These are phyloP conservation scores for Cladosporium sp. DNA, from an alignment of 2,329 filamentous ascomycete species.

Conservation along the genomic window DNA sequence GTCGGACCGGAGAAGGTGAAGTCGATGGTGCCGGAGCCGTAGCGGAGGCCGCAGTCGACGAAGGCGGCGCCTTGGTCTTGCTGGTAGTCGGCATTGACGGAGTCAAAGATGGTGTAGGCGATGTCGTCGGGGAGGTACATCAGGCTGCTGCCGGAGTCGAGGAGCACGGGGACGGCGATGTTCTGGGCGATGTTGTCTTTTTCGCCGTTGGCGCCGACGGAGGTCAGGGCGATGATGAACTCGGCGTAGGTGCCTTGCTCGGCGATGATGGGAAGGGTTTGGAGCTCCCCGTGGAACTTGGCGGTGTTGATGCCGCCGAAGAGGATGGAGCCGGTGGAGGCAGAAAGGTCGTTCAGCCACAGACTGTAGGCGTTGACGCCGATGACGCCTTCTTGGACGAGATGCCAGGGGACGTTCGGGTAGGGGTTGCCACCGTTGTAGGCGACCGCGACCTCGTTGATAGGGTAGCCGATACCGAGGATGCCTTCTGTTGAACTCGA, in stretches of 20 bases:
- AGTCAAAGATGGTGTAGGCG: constrained; percentile 38
- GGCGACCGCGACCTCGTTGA: constrained; percentile 70
- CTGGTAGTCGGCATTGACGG: constrained; percentile 38
- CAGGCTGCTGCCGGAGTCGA: constrained; percentile 71
- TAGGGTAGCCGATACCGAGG: constrained; percentile 73
- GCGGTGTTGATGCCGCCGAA: constrained; percentile 76
- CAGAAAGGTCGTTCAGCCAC: constrained; percentile 54
- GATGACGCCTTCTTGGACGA: constrained; percentile 58
- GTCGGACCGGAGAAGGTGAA: constrained; percentile 52
- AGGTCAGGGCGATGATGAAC: constrained; percentile 47
- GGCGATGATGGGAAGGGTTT: constrained; percentile 52
- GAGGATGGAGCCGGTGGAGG: constrained; percentile 63
- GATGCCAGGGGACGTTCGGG: constrained; percentile 57
- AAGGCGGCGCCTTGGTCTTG: constrained; percentile 40
- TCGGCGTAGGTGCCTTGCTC: constrained; percentile 45
- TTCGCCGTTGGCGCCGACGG: constrained; percentile 38
- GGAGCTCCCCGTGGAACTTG: constrained; percentile 62
- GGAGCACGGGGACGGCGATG: constrained; percentile 50
- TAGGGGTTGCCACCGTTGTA: constrained; percentile 47
- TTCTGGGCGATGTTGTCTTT: constrained; percentile 38
- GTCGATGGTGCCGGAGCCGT: constrained; percentile 45
- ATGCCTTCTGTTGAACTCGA: constrained; percentile 62
- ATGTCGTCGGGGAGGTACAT: constrained; percentile 62
- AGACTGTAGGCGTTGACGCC: constrained; percentile 61
- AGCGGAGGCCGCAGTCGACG: constrained; percentile 48